Conservation (phyloP, 345 rosid genomes). For the Brassica incana region DNA sequence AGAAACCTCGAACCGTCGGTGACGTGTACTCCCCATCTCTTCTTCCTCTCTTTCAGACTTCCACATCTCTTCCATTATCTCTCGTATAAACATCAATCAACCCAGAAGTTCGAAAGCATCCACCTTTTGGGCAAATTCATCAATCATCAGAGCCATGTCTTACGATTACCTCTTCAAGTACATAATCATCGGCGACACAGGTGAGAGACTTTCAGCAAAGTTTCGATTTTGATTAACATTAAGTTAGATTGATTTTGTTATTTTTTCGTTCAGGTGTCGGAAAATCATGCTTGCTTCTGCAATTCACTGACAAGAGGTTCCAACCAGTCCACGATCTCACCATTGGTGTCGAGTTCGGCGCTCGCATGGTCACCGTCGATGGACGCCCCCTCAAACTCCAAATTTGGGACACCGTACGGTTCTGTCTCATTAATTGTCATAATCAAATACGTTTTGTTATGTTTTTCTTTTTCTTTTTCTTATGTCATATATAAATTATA, state of each 20-base stretch:
- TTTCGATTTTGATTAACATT: neutral
- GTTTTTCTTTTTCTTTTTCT: neutral
- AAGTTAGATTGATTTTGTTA: conserved; percentile 5
- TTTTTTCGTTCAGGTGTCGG: conserved; percentile 51
- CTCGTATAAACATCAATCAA: neutral
- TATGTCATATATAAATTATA: neutral
- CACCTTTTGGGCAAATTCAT: neutral
- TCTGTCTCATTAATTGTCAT: neutral
- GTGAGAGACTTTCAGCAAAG: conserved; percentile 27
- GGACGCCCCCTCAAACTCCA: conserved; percentile 63
- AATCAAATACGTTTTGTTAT: neutral
- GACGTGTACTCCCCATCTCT: conserved; percentile 34
- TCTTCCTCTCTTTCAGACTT: neutral
- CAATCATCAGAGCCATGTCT: conserved; percentile 46
- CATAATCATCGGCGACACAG: conserved; percentile 77
- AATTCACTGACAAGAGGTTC: conserved; percentile 71
- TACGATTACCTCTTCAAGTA: conserved; percentile 79
- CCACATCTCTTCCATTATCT: conserved; percentile 9
- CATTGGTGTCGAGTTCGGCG: conserved; percentile 76
- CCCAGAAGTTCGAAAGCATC: conserved; percentile 4
- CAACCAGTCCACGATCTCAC: conserved; percentile 81
- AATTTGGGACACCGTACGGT: conserved; percentile 70
- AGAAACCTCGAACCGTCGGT: conserved; percentile 16
- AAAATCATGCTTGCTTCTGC: conserved; percentile 67
- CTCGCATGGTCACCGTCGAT: conserved; percentile 65